These are phyloP conservation scores for Candida sanyiensis DNA, from an alignment of 805 yeast species.

Conservation along the genomic window DNA sequence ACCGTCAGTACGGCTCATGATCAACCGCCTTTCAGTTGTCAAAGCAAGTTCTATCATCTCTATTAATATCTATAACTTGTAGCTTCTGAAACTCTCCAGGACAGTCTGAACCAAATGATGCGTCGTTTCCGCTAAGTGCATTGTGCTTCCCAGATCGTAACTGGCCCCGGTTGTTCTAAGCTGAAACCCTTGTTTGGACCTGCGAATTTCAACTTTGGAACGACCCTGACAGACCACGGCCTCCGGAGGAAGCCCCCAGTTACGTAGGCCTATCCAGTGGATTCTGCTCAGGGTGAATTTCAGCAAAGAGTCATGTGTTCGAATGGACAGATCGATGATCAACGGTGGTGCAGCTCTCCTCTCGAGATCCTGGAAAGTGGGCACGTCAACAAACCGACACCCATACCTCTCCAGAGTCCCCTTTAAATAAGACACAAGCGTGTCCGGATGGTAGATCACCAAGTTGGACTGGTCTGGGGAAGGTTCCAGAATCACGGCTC, in stretches of 20 bases:
- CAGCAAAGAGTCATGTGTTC: neutral
- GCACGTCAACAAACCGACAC: neutral
- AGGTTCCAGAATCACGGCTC: constrained; percentile 6
- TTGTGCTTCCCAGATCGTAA: constrained; percentile 4
- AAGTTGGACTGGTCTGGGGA: constrained; percentile 10
- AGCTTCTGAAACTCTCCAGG: neutral
- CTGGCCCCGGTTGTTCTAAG: constrained; percentile 1
- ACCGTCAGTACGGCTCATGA: constrained; percentile 55
- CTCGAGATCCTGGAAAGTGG: neutral
- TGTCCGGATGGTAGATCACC: constrained; percentile 10
- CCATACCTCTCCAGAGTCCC: neutral
- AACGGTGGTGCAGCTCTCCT: neutral
- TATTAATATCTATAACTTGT: constrained; percentile 1
- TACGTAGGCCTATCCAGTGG: constrained; percentile 7
- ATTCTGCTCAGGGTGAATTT: neutral
- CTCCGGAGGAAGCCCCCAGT: constrained; percentile 6
- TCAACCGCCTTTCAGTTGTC: no score
- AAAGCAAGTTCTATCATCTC: no score
- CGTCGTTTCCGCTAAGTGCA: constrained; percentile 1
- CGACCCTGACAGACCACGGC: neutral
- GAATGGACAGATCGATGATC: neutral
- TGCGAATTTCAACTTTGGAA: neutral
- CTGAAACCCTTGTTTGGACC: neutral
- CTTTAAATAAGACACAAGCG: constrained; percentile 2
- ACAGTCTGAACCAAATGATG: neutral